Percentiles rank a stretch among this genome's conserved stretches.
phyloP scores from a whole-genome alignment of 495 filamentous ascomycete species.

The Filosporella fistucella region DNA sequence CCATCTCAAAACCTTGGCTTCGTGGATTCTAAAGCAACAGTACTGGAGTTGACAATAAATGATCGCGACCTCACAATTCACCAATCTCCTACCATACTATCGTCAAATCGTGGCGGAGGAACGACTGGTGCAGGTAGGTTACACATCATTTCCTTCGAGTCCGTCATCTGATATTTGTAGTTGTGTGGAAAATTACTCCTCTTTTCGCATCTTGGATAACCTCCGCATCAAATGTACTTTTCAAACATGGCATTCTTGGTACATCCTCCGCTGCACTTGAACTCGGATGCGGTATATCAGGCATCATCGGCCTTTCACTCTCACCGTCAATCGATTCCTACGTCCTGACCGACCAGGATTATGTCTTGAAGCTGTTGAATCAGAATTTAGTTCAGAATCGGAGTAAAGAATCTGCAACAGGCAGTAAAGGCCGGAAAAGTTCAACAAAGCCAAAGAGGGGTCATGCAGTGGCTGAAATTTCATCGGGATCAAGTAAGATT shows the following conservation, averaged over 20 bases:
- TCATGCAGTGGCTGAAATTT: background rate
- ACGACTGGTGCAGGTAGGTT: conserved; percentile 82
- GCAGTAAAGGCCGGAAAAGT: conserved; percentile 24
- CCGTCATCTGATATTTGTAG: conserved; percentile 30
- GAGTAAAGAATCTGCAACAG: background rate
- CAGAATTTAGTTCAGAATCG: conserved; percentile 70
- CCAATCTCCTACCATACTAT: conserved; percentile 80
- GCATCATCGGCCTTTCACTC: conserved; percentile 63
- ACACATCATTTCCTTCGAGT: background rate
- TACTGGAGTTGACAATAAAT: conserved; percentile 64
- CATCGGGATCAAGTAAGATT: conserved; percentile 32
- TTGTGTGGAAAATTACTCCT: conserved; percentile 91
- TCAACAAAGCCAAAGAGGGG: conserved; percentile 23
- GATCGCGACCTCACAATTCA: conserved; percentile 70
- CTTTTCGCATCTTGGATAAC: conserved; percentile 79
- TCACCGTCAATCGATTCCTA: conserved; percentile 59
- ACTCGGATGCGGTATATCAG: conserved; percentile 83
- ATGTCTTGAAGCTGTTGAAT: conserved; percentile 68
- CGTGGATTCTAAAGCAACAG: conserved; percentile 61
- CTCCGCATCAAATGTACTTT: conserved; percentile 59
- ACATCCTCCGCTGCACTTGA: conserved; percentile 62
- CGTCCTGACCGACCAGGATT: conserved; percentile 83
- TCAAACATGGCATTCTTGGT: conserved; percentile 48
- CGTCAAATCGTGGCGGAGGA: conserved; percentile 70
- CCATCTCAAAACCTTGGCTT: conserved; percentile 82